A percentile compares a stretch with the other conserved stretches of the same genome.
These are phyloP conservation scores for Terfezia claveryi DNA, from an alignment of 495 filamentous ascomycete species.

Conservation along the genomic window DNA sequence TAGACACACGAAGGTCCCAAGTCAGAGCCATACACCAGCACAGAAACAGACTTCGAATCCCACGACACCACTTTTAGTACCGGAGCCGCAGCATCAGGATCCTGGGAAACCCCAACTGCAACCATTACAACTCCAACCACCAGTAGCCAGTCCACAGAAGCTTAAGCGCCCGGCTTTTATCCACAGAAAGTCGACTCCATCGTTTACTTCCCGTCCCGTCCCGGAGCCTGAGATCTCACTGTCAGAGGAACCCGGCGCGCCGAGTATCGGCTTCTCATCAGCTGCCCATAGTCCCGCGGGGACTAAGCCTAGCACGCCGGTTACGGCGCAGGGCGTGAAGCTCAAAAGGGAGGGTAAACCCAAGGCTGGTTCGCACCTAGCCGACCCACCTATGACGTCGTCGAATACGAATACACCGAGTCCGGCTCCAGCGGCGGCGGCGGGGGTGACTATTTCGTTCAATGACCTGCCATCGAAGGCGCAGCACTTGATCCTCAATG, in stretches of 20 bases:
- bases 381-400: no score
- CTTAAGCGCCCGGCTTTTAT: conserved; percentile 26
- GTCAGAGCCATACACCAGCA: background rate
- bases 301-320: background rate
- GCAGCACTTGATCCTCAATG: conserved; percentile 69
- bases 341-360: background rate
- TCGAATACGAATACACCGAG: no score
- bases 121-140: no score
- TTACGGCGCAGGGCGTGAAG: background rate
- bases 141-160: background rate
- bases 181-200: conserved; percentile 30
- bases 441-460: conserved; percentile 23
- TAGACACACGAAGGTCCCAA: no score
- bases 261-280: conserved; percentile 30
- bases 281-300: background rate
- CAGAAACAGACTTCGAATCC: background rate
- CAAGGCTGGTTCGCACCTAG: background rate
- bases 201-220: conserved; percentile 52
- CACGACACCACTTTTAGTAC: background rate
- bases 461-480: conserved; percentile 66
- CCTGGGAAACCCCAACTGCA: no score
- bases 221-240: conserved; percentile 43
- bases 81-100: background rate
- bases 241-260: conserved; percentile 38
- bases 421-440: background rate